A percentile compares a stretch with the other conserved stretches of the same genome.
Conservation (phyloP, 768 basidiomycete genomes). For the Lentinula guzmanii region DNA sequence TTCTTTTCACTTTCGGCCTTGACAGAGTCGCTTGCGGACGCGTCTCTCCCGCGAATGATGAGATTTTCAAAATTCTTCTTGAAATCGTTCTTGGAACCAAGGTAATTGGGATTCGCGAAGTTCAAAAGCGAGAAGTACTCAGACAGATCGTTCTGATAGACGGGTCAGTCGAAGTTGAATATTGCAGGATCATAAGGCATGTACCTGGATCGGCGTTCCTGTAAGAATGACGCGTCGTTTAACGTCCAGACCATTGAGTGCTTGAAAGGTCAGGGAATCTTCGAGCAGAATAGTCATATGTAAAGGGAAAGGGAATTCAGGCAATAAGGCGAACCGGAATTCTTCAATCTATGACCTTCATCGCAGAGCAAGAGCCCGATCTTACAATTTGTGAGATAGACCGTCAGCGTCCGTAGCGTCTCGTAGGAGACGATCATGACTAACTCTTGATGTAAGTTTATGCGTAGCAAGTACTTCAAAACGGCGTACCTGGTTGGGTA, state of each 20-base stretch:
- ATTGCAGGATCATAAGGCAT: not conserved
- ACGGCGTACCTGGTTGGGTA: constrained; percentile 73
- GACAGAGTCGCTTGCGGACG: constrained; percentile 71
- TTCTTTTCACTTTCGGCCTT: constrained; percentile 86
- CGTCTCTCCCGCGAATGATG: constrained; percentile 87
- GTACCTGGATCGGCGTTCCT: constrained; percentile 87
- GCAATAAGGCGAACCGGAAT: constrained; percentile 59
- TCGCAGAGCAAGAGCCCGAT: constrained; percentile 95
- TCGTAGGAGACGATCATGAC: constrained; percentile 99
- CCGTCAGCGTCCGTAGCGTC: constrained; percentile 77
- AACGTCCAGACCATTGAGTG: constrained; percentile 78
- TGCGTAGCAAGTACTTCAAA: not conserved
- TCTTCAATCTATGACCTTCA: constrained; percentile 96
- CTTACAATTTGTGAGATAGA: constrained; percentile 68
- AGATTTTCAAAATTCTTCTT: constrained; percentile 92
- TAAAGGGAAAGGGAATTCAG: not conserved
- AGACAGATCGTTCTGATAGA: constrained; percentile 75
- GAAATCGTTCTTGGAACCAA: constrained; percentile 86
- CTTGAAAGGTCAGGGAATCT: constrained; percentile 87
- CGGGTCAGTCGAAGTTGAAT: not conserved
- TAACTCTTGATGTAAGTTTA: constrained; percentile 20
- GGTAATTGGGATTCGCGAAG: constrained; percentile 88
- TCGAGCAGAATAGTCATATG: not conserved
- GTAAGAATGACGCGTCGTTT: constrained; percentile 90
- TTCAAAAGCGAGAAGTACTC: constrained; percentile 93